These are phyloP conservation scores for Graphilbum sp. DNA, from an alignment of 2,329 filamentous ascomycete genomes.

Conservation along the genomic window DNA sequence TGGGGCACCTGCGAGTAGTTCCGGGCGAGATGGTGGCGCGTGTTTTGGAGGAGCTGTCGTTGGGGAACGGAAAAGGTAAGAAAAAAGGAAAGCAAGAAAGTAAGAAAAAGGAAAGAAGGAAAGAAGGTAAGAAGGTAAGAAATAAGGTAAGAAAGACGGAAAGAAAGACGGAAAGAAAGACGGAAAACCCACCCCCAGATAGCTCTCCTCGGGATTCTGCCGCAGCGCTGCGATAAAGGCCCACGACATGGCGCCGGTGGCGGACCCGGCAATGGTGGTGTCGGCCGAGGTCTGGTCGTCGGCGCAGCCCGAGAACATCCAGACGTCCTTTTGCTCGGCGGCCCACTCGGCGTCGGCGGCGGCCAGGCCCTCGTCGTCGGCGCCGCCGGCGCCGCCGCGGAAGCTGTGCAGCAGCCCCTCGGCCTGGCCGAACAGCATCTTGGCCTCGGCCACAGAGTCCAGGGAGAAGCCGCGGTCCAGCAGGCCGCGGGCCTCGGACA, in stretches of 20 bases:
- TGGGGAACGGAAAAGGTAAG: not conserved
- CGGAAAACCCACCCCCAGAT: constrained; percentile 13
- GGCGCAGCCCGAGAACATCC: constrained; percentile 23
- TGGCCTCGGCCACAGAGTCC: constrained; percentile 30
- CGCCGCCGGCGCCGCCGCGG: constrained; percentile 17
- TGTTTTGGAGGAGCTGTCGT: constrained; percentile 12
- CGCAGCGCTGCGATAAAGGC: constrained; percentile 18
- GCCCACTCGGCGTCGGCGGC: constrained; percentile 25
- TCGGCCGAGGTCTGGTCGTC: constrained; percentile 23
- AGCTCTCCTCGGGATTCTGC: constrained; percentile 15
- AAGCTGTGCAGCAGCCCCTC: constrained; percentile 36
- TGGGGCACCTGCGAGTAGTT: constrained; percentile 14
- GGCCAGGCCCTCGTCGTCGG: constrained; percentile 24
- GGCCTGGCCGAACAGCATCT: constrained; percentile 34
- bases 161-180: no score
- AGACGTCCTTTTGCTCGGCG: constrained; percentile 22
- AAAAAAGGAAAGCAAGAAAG: not conserved
- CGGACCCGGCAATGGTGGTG: constrained; percentile 18
- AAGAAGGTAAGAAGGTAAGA: not conserved
- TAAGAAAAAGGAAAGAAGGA: not conserved
- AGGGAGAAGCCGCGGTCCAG: constrained; percentile 30
- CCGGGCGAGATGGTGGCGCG: constrained; percentile 10
- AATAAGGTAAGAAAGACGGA: not conserved
- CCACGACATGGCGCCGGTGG: constrained; percentile 23
- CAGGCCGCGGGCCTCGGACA: constrained; percentile 30